Evolutionary conservation across 345 rosid species (phyloP), one percentile per base, ranked within the genome.

Genomic region (Iberis pinnata): DNA sequence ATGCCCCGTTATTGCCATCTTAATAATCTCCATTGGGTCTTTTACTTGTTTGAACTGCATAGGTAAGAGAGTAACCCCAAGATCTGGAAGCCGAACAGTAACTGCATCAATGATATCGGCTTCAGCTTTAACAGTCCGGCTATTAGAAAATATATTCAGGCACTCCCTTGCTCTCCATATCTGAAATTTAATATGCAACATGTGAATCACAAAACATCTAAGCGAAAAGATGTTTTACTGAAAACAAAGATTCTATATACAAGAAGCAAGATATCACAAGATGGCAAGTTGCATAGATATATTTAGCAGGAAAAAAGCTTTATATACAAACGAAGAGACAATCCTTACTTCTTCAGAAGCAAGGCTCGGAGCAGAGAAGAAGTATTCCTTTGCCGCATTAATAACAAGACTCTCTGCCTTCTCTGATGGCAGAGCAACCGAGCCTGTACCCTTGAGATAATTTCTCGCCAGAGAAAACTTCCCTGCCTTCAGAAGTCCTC

Each of bases 141-240:
- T 88, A 54, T 65, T 78, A 52, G 93, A 86, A 73, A 83, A 81
- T 61, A 92, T 65, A 70, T 69, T 80, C 43, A 92, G 75, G 71
- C 97, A 92, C 70, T 88, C 98, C 77, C 79, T 92, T 18, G 98
- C 98, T 78, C 74, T 88, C 98, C 95, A 88, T 51, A 92, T 88
- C 98, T 88, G 80, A 60, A 65, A 44, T 53, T 61, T 46, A 43
- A 52, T 68, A 66, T 47, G 43, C 41, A 68, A 20, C 71, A 39
- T 54, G 35, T 15, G 38, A 49, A 50, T 57, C 57, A 48, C 2
- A 27, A 48, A 15, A 2, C 18, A 53, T 46, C 36, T 8, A 25
- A 12, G 51, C 48, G 43, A 42, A 36, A 42, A n/a, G 41, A 26
- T 20, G 33, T 22, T 31, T n/a, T 12, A 14, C 19, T 18, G 18